A percentile compares a stretch with the other conserved stretches of the same genome.
phyloP scores from a whole-genome alignment of 176 grass and related monocot genomes.

The Typha latifolia region DNA sequence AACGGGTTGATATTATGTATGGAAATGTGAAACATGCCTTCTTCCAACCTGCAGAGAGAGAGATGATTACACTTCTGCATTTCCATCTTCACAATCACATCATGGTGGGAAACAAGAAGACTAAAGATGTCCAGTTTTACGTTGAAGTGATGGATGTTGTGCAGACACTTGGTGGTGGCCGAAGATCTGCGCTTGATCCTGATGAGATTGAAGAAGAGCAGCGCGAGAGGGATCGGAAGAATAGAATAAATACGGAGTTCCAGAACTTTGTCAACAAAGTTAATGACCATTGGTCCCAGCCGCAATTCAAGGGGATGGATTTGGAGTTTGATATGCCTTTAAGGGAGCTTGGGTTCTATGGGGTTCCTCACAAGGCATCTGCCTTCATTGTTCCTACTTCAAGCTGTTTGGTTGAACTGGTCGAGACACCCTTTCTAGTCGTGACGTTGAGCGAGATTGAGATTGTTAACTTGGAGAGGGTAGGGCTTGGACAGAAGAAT shows the following conservation, averaged over 20 bases:
- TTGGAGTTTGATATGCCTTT: conserved; percentile 74
- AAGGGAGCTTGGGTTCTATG: conserved; percentile 81
- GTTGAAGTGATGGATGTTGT: conserved; percentile 99
- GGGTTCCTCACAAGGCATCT: conserved; percentile 71
- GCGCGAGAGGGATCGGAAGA: conserved; percentile 81
- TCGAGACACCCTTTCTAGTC: conserved; percentile 73
- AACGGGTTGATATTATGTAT: conserved; percentile 77
- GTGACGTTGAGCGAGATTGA: conserved; percentile 73
- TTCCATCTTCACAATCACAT: conserved; percentile 89
- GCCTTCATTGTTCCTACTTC: conserved; percentile 88
- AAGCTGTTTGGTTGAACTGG: conserved; percentile 74
- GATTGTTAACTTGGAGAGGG: conserved; percentile 88
- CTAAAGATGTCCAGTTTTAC: conserved; percentile 90
- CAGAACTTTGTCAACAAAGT: conserved; percentile 85
- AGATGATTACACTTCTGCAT: conserved; percentile 89
- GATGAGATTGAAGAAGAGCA: conserved; percentile 96
- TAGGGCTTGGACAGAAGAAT: conserved; percentile 78
- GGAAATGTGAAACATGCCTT: conserved; percentile 94
- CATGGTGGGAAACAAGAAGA: conserved; percentile 91
- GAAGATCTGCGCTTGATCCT: conserved; percentile 67
- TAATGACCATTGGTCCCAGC: conserved; percentile 63
- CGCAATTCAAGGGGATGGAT: conserved; percentile 56
- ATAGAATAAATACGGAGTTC: conserved; percentile 71
- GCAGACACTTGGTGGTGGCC: conserved; percentile 49
- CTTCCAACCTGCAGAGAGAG: conserved; percentile 81